phyloP scores from a whole-genome alignment of 208 protist genomes.

The Trypanosoma grayi region DNA sequence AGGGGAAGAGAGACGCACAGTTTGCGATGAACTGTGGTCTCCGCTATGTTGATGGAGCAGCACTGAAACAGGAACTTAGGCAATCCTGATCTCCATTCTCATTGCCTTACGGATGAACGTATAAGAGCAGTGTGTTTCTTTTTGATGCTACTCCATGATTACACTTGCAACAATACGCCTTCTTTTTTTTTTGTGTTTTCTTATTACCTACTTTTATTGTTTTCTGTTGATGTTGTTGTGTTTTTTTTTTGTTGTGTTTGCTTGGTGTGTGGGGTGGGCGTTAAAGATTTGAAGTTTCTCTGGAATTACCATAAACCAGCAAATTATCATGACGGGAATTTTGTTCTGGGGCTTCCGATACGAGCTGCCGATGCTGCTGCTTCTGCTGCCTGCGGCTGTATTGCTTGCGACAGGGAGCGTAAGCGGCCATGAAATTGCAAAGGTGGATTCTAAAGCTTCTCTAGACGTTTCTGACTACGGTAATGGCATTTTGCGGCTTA shows the following conservation, averaged over 20 bases:
- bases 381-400: neutral
- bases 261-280: neutral
- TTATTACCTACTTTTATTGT: slow-evolving; percentile 1
- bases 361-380: neutral
- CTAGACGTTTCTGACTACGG: slow-evolving; percentile 36
- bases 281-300: no score
- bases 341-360: no score
- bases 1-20: slow-evolving; percentile 3
- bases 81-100: slow-evolving; percentile 7
- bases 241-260: neutral
- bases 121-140: neutral
- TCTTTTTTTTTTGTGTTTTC: neutral
- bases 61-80: slow-evolving; percentile 16
- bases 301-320: no score
- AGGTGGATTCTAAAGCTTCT: slow-evolving; percentile 12
- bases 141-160: neutral
- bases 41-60: slow-evolving; percentile 13
- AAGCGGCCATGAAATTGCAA: slow-evolving; percentile 17
- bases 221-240: neutral
- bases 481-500: slow-evolving; percentile 38
- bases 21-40: slow-evolving; percentile 29
- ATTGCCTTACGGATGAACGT: no score
- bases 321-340: no score
- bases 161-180: neutral
- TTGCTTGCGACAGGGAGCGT: neutral